Percentiles rank a stretch among this genome's conserved stretches.
Conservation (phyloP, 1,284 basidiomycete species). For the Dichomitus squalens region DNA sequence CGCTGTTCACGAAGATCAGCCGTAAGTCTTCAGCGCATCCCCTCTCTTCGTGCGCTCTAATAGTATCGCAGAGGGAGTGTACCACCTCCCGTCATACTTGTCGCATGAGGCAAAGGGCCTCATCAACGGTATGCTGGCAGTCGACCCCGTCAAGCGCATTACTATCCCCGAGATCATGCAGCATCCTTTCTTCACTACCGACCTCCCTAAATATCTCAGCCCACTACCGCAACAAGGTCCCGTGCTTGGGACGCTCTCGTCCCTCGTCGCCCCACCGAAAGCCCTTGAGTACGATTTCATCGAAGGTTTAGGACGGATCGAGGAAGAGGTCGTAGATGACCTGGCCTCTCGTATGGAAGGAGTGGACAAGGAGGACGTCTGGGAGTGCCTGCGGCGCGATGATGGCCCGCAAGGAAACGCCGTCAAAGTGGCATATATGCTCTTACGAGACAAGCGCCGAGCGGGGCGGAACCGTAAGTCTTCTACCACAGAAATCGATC, state of each 20-base stretch:
- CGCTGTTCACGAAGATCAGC: conserved; percentile 90
- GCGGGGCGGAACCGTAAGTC: conserved; percentile 79
- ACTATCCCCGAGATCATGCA: conserved; percentile 89
- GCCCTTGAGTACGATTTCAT: conserved; percentile 76
- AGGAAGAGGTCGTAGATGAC: conserved; percentile 88
- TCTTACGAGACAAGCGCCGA: conserved; percentile 87
- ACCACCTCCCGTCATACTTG: conserved; percentile 80
- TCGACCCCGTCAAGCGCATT: conserved; percentile 92
- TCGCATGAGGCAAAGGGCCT: conserved; percentile 77
- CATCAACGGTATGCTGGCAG: conserved; percentile 85
- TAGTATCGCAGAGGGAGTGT: conserved; percentile 69
- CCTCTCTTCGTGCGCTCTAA: conserved; percentile 7
- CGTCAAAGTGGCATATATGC: conserved; percentile 95
- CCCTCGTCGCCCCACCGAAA: conserved; percentile 67
- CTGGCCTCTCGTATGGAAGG: conserved; percentile 76
- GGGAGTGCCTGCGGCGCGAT: conserved; percentile 81
- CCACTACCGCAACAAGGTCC: conserved; percentile 84
- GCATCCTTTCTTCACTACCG: conserved; percentile 86
- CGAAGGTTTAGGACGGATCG: conserved; percentile 85
- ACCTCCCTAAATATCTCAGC: conserved; percentile 86
- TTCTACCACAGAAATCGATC: background rate
- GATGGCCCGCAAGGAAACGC: conserved; percentile 88
- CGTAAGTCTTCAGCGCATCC: conserved; percentile 51
- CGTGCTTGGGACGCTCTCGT: conserved; percentile 70
- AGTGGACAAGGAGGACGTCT: conserved; percentile 82